Evolutionary conservation across 108 stramenopile species (phyloP).

Genomic region (Bacterosira constricta): DNA sequence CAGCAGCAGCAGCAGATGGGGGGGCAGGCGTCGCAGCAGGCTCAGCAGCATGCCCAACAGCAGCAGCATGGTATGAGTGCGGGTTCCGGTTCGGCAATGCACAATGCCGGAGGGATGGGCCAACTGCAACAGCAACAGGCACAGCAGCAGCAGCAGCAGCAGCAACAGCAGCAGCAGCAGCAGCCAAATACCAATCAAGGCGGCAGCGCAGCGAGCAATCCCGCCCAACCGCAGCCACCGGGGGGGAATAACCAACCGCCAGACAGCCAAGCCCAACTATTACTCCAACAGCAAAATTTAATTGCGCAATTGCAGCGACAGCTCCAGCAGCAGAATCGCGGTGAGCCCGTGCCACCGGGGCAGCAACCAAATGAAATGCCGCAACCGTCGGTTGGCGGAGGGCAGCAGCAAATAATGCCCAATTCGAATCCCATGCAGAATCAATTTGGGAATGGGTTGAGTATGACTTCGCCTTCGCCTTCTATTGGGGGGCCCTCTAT

Average conservation of each 20-base stretch:
- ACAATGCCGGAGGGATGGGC: not conserved
- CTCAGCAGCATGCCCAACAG: not conserved
- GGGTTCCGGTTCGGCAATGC: not conserved
- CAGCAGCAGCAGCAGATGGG: not conserved
- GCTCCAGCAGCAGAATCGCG: conserved; percentile 37
- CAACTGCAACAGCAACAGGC: conserved; percentile 10
- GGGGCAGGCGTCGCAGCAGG: no score
- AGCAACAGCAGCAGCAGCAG: conserved; percentile 16
- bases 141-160: not conserved
- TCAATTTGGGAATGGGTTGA: not conserved
- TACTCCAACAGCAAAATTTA: conserved; percentile 18
- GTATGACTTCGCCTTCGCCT: conserved; percentile 10
- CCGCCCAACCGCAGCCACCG: not conserved
- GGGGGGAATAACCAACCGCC: not conserved
- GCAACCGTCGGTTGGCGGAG: no score
- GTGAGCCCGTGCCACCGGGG: no score
- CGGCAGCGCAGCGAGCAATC: not conserved
- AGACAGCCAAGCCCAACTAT: conserved; percentile 19
- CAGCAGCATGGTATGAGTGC: not conserved
- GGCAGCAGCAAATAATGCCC: not conserved
- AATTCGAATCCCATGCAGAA: not conserved
- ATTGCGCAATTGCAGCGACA: conserved; percentile 23
- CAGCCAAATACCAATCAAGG: not conserved
- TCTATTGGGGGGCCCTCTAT: not conserved
- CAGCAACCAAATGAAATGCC: conserved; percentile 23